Evolutionary conservation across 495 filamentous ascomycete species (phyloP), one percentile per base, ranked within the genome.

Genomic region (Arthonia radiata): DNA sequence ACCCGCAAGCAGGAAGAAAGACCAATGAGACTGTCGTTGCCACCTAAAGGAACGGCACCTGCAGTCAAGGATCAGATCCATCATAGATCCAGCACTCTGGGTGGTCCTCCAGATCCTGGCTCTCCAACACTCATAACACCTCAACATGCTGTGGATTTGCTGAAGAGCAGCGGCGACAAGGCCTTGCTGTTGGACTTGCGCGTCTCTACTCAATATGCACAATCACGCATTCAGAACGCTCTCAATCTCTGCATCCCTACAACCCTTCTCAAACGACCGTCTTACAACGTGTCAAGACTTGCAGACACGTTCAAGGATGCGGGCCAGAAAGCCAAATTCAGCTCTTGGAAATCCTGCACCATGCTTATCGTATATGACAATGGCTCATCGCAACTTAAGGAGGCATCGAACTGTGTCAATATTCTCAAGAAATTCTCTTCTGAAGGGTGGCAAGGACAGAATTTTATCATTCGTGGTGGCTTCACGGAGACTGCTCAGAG

Each of bases 221-320:
- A 66, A 22, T 71, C 73, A 25, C 64, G 73, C 15, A 75, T 97
- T 13, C 42, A 52, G 23, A 70, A 69, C 4, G 79, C 86, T 0
- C 46, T 97, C 24, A 94, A 90, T 47, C 57, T 97, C 8, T 94
- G 89, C 34, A 89, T 94, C 30, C 86, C 86, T 0, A 97, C 86
- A 5, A 97, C 83, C 0, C 49, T 97, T 19, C 50, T 94, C 23
- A 97, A 93, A 47, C 59, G 86, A 28, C 68, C 74, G 6, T 83
- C 86, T 0, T 97, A 83, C 47, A 80, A 83, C 35, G 61, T 89
- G n/a, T 55, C 77, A 29, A 94, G 89, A 39, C 56, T 97, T 11
- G 67, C 76, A 31, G 71, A 76, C 31, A 93, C 79, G 3, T 90
- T 97, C 42, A 74, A 76, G 35, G 64, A 62, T 23, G 64, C 75